Conservation (phyloP, 2,329 filamentous ascomycete species). For the Trichoderma sp. region DNA sequence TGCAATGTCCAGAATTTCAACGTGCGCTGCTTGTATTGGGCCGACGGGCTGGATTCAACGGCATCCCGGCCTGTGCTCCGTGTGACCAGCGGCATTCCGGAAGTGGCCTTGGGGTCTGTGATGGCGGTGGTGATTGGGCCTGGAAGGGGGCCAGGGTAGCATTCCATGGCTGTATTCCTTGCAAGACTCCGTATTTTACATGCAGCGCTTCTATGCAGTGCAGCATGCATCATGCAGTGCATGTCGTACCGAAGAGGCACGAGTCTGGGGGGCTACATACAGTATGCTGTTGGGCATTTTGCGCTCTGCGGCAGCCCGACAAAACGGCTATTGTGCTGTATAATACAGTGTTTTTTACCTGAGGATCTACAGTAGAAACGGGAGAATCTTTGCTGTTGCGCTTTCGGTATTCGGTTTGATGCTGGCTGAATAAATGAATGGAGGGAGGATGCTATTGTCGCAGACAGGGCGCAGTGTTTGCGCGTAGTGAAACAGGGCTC, state of each 20-base stretch:
- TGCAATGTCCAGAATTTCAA: not conserved
- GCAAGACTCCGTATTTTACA: not conserved
- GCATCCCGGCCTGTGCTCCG: not conserved
- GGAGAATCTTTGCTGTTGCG: not conserved
- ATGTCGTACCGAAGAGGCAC: not conserved
- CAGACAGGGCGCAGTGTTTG: not conserved
- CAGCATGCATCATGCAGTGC: constrained; percentile 7
- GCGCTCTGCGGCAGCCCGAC: not conserved
- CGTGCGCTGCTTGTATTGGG: not conserved
- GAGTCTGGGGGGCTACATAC: not conserved
- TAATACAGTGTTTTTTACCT: too few relatives aligned
- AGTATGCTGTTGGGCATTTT: not conserved
- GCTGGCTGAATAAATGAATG: not conserved
- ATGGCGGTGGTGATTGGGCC: constrained; percentile 1
- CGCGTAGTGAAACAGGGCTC: not conserved
- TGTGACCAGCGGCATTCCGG: not conserved
- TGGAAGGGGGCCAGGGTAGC: not conserved
- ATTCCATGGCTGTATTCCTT: not conserved
- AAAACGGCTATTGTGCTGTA: not conserved
- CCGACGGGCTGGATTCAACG: not conserved
- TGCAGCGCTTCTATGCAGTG: constrained; percentile 2
- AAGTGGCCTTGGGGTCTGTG: not conserved
- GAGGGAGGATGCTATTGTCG: not conserved
- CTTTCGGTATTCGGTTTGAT: not conserved
- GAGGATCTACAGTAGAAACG: not conserved